Base-by-base conservation (phyloP, 495 filamentous ascomycete species). In the Immersiella caudata region DNA sequence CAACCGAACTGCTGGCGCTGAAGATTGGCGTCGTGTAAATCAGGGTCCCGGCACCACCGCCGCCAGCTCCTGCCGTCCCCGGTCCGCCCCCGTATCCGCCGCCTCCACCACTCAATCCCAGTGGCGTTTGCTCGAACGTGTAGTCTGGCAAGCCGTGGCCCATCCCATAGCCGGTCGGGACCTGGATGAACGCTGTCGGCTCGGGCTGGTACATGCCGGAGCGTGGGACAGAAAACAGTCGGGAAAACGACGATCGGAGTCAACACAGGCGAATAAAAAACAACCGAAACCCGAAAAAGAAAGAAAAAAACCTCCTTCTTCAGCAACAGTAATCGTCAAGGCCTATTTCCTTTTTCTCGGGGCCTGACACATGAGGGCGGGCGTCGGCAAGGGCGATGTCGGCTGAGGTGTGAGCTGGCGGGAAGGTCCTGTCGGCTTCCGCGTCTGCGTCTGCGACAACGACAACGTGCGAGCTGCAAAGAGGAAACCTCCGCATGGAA, bases 151-250 rank as follows among this genome's bases (percentile, higher is more conserved):
- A 69, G 62, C 77, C 71, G 71, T 79, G 77, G 35, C 74, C 70
- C 65, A 74, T 71, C 40, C 74, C 70, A 67, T 78, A 78, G 70
- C 78, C 78, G 73, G 76, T 66, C 68, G 73, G 72, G 68, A 77
- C 75, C 36, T 73, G 69, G 66, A 74, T 75, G 72, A 76, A 85
- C 56, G 83, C 79, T 52, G 82, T 81, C 54, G 83, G 74, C 67
- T 84, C 80, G 73, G 84, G 79, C 73, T 84, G 83, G 77, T 82
- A 86, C 84, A 86, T 86, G 76, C 78, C 79, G 76, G 60, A 50
- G 18, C 24, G 54, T 12, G 36, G 26, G 20, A 54, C 35, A 25
- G 22, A 11, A 8, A 8, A n/a, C 35, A 6, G 21, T 18, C 35
- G 18, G 49, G 24, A 59, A 66, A 36, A 18, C 24, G 56, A 56